Conservation (phyloP, 805 yeast genomes). For the Cyberlindnera veronae region DNA sequence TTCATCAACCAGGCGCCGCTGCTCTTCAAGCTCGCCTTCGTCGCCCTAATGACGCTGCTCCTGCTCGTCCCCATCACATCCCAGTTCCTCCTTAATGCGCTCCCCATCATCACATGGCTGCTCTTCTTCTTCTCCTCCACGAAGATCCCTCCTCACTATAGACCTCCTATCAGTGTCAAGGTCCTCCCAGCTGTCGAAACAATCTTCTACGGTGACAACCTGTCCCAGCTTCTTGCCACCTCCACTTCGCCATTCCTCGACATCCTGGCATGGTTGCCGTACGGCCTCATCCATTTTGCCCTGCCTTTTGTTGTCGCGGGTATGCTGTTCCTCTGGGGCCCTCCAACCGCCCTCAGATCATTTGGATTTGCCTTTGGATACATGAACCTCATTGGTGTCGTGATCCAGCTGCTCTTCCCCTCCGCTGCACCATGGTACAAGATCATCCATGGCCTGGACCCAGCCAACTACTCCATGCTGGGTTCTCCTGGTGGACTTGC, state of each 20-base stretch:
- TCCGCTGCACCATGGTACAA: slow-evolving; percentile 99
- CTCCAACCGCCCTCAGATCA: slow-evolving; percentile 79
- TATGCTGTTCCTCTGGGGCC: slow-evolving; percentile 79
- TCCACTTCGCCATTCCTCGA: slow-evolving; percentile 63
- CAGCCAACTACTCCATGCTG: slow-evolving; percentile 86
- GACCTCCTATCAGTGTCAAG: slow-evolving; percentile 88
- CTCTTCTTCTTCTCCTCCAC: slow-evolving; percentile 75
- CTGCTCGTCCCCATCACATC: slow-evolving; percentile 71
- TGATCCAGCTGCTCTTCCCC: slow-evolving; percentile 79
- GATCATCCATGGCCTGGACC: slow-evolving; percentile 74
- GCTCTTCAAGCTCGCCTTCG: slow-evolving; percentile 31
- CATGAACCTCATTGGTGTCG: slow-evolving; percentile 85
- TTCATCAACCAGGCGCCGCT: slow-evolving; percentile 54
- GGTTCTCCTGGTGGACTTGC: slow-evolving; percentile 97
- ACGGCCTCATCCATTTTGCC: slow-evolving; percentile 87
- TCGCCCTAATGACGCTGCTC: slow-evolving; percentile 39
- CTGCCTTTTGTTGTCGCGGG: slow-evolving; percentile 85
- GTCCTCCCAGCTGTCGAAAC: slow-evolving; percentile 91
- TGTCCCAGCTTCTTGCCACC: slow-evolving; percentile 79
- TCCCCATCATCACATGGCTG: slow-evolving; percentile 86
- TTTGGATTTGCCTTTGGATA: slow-evolving; percentile 94
- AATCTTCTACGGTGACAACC: slow-evolving; percentile 85
- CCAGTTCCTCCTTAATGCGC: slow-evolving; percentile 78
- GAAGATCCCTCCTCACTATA: slow-evolving; percentile 65
- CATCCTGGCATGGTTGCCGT: slow-evolving; percentile 92